These are phyloP conservation scores for Poa pratensis DNA, from an alignment of 176 grass and related monocot genomes.

Conservation along the genomic window DNA sequence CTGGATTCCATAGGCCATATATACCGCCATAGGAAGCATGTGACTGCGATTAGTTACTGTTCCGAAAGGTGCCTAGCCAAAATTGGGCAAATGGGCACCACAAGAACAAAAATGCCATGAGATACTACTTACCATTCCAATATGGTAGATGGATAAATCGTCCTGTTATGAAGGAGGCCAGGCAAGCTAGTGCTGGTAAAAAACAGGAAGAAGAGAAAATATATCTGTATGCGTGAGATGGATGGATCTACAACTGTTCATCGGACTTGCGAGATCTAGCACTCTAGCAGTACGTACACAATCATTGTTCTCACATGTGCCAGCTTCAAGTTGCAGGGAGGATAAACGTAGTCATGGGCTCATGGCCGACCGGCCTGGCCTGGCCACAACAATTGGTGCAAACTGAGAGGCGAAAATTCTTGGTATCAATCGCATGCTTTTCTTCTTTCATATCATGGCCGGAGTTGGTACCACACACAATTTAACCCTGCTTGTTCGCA, in stretches of 20 bases:
- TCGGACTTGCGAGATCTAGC: slow-evolving; percentile 35
- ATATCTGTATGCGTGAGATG: neutral
- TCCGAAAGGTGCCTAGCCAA: neutral
- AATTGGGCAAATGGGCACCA: neutral
- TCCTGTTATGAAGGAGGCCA: neutral
- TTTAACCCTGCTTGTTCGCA: neutral
- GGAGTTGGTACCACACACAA: slow-evolving; percentile 34
- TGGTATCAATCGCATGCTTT: neutral
- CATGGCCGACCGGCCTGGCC: slow-evolving; percentile 35
- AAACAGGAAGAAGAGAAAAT: neutral
- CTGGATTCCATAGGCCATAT: slow-evolving; percentile 9
- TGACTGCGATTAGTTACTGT: neutral
- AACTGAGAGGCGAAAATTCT: neutral
- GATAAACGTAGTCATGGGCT: slow-evolving; percentile 18
- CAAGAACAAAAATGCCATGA: slow-evolving; percentile 2
- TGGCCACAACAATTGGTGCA: slow-evolving; percentile 13
- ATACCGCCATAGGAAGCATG: slow-evolving; percentile 22
- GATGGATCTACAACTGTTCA: slow-evolving; percentile 38
- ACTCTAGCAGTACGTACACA: neutral
- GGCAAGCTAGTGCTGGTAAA: neutral
- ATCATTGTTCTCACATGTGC: slow-evolving; percentile 38
- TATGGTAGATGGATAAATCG: neutral
- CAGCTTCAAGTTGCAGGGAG: slow-evolving; percentile 18
- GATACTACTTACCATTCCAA: neutral
- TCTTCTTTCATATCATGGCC: neutral